Evolutionary conservation across 805 yeast genomes (phyloP), one percentile per base, ranked within the genome.

Genomic region (Nakazawaea ishiwadae): DNA sequence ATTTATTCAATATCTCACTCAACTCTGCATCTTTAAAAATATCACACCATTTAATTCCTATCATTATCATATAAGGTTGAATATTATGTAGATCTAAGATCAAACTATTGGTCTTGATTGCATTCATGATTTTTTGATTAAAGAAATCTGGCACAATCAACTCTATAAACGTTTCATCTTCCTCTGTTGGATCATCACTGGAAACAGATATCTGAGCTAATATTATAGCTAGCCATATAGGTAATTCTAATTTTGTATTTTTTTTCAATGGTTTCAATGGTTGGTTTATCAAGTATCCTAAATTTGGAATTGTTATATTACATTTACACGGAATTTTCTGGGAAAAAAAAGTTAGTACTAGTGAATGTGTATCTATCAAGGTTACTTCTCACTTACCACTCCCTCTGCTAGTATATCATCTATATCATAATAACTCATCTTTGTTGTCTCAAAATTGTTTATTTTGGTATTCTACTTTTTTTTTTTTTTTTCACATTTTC

Each of bases 181-280:
- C 48, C 11, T 59, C 65, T 61, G 58, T 10, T 56, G 30, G 63
- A 20, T 61, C 69, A 48, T 51, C 30, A 49, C 54, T 24, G 42
- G 52, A 48, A 11, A 45, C 49, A 11, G 54, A 51, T 51, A 63
- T 59, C 15, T 75, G 65, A 0, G 96, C 96, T 24, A 90, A 63
- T 1, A 84, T 74, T 44, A 81, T 81, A 0, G 96, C 95, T 31
- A 91, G 62, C 98, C 98, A 91, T 21, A 89, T 59, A 0, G 98
- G 98, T 18, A 91, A 67, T 44, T 85, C 90, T 3, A 88, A 53
- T 52, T 79, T 79, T 2, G 89, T 69, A 26, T 78, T 80, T 51
- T 76, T 70, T 41, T 65, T 61, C 23, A 82, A 66, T 45, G 79
- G 56, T 48, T 77, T 71, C 1, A 84, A 86, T 1, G 88, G 85